These are phyloP conservation scores for Stagonosporopsis rhizophila DNA, from an alignment of 2,329 filamentous ascomycete genomes.

Conservation along the genomic window DNA sequence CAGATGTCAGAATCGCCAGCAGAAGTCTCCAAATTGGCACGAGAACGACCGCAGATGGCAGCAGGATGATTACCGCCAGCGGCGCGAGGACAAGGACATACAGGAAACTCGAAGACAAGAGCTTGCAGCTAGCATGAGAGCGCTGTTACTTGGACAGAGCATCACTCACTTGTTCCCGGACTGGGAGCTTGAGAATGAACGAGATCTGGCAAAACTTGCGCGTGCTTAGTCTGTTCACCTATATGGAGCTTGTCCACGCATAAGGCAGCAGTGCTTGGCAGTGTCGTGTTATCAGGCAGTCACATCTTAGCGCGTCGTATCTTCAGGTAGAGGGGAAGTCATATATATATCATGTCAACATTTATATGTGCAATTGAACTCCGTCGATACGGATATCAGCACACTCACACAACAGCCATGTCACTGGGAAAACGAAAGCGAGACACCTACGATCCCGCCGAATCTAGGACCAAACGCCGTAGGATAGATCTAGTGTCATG, in stretches of 20 bases:
- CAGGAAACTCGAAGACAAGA: not conserved
- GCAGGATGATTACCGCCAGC: not conserved
- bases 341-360: not conserved
- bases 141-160: not conserved
- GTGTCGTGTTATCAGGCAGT: not conserved
- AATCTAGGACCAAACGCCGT: not conserved
- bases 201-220: not conserved
- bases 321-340: not conserved
- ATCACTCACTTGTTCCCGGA: conserved; percentile 4
- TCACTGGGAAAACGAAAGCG: conserved; percentile 70
- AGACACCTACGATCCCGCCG: conserved; percentile 37
- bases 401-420: not conserved
- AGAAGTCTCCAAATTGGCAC: not conserved
- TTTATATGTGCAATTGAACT: not conserved
- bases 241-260: not conserved
- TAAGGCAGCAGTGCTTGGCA: conserved; percentile 8
- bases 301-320: not conserved
- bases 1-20: not conserved
- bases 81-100: not conserved
- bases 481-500: not conserved
- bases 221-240: not conserved
- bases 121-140: conserved; percentile 6
- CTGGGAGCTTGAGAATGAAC: conserved; percentile 8
- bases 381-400: not conserved
- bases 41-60: conserved; percentile 2